phyloP scores from a whole-genome alignment of 139 green algal species.

The Gonium pectorale region DNA sequence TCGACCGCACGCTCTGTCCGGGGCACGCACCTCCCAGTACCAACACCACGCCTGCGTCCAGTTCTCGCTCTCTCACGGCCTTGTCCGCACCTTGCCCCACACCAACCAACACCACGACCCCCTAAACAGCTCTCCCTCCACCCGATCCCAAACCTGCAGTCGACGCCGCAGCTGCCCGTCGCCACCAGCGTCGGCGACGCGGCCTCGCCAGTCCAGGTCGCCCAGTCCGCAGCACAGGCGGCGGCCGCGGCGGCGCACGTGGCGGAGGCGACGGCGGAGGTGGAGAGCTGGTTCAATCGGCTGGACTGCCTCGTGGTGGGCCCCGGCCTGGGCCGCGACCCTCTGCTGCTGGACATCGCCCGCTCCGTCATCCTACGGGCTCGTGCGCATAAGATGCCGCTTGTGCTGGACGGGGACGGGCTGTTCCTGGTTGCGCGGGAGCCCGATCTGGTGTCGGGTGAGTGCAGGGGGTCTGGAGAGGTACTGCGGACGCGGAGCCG shows the following conservation, averaged over 20 bases:
- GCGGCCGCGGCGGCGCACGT: constrained; percentile 25
- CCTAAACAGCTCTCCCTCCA: too few relatives aligned
- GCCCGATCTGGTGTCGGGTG: constrained; percentile 57
- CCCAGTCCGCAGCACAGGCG: constrained; percentile 1
- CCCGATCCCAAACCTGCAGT: too few relatives aligned
- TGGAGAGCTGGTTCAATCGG: constrained; percentile 75
- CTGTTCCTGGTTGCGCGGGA: constrained; percentile 57
- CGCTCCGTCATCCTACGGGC: constrained; percentile 27
- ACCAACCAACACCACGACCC: too few relatives aligned
- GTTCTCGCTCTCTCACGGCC: too few relatives aligned
- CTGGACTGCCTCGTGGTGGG: constrained; percentile 85
- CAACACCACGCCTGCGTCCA: too few relatives aligned
- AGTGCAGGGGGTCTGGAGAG: neutral
- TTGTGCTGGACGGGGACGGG: constrained; percentile 62
- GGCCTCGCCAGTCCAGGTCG: too few relatives aligned
- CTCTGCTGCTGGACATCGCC: constrained; percentile 44
- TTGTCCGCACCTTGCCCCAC: too few relatives aligned
- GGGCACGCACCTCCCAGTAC: too few relatives aligned
- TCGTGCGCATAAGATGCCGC: constrained; percentile 44
- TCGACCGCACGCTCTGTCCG: too few relatives aligned
- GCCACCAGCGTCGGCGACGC: too few relatives aligned
- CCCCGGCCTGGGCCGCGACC: constrained; percentile 82
- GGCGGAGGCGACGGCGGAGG: constrained; percentile 44
- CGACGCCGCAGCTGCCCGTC: too few relatives aligned
- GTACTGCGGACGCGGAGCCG: neutral